Evolutionary conservation across 129 eudicot genomes (phyloP).

Genomic region (Kitagawia praeruptora): DNA sequence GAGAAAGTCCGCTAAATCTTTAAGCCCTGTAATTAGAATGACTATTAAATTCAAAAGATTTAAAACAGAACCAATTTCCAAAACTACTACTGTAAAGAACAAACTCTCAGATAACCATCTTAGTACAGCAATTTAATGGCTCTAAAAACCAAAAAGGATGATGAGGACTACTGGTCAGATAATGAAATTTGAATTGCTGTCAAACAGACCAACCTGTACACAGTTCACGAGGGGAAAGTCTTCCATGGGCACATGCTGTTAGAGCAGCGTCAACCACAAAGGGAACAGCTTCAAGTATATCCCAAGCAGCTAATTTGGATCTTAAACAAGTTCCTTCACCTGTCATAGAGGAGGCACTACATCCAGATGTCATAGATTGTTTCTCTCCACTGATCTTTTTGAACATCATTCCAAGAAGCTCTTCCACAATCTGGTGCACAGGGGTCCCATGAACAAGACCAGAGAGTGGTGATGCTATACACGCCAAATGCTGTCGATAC

Average conservation of each 20-base stretch:
- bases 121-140: neutral
- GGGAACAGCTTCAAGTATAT: constrained; percentile 23
- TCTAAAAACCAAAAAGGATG: neutral
- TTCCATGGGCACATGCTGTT: constrained; percentile 28
- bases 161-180: neutral
- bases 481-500: constrained; percentile 22
- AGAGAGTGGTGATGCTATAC: constrained; percentile 24
- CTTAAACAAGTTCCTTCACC: constrained; percentile 11
- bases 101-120: neutral
- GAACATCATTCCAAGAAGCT: constrained; percentile 20
- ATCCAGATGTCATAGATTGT: neutral
- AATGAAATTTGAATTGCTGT: neutral
- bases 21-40: constrained; percentile 16
- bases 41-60: neutral
- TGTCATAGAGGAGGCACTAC: constrained; percentile 5
- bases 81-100: neutral
- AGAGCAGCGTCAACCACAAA: constrained; percentile 23
- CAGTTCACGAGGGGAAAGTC: constrained; percentile 26
- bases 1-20: constrained; percentile 23
- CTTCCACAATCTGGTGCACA: constrained; percentile 20
- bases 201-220: constrained; percentile 16
- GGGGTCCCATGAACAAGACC: constrained; percentile 20
- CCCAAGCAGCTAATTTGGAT: constrained; percentile 25
- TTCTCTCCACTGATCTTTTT: constrained; percentile 16
- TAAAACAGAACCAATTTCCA: neutral